A percentile compares a stretch with the other conserved stretches of the same genome.
Evolutionary conservation across 371 early-diverging fungal genomes (phyloP).

Genomic region (Capillidium heterosporum): DNA sequence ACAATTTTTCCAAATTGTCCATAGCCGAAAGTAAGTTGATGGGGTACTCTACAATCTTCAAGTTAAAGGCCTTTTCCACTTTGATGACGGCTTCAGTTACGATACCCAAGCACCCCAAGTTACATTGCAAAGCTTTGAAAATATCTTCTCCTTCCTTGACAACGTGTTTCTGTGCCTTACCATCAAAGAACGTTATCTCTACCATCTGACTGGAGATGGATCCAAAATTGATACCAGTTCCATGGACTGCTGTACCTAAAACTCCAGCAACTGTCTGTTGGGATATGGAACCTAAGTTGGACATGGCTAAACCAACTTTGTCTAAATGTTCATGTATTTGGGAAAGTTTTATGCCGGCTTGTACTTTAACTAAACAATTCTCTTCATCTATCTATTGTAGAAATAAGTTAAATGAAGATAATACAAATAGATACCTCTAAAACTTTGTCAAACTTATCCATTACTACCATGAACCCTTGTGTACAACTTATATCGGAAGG

Average conservation of each 20-base stretch:
- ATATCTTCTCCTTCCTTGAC: constrained; percentile 19
- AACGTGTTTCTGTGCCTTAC: constrained; percentile 14
- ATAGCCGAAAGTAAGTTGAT: constrained; percentile 33
- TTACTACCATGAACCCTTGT: constrained; percentile 41
- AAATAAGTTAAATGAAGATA: not conserved
- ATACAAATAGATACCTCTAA: constrained; percentile 13
- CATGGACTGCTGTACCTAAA: constrained; percentile 65
- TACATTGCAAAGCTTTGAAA: constrained; percentile 53
- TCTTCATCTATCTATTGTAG: constrained; percentile 18
- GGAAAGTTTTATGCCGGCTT: constrained; percentile 52
- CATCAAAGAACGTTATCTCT: not conserved
- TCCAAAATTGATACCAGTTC: constrained; percentile 52
- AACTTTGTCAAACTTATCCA: constrained; percentile 40
- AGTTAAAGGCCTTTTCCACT: constrained; percentile 41
- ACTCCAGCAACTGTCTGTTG: constrained; percentile 63
- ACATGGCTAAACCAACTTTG: constrained; percentile 40
- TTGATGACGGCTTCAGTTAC: constrained; percentile 50
- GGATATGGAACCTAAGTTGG: constrained; percentile 64
- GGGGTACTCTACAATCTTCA: constrained; percentile 51
- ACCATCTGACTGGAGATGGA: constrained; percentile 44
- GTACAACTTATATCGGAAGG: constrained; percentile 67
- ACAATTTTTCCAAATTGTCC: constrained; percentile 26
- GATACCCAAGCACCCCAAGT: constrained; percentile 57
- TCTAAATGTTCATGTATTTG: constrained; percentile 35
- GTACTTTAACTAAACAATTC: constrained; percentile 30